Evolutionary conservation across 2,329 filamentous ascomycete species (phyloP), one percentile per base, ranked within the genome.

Genomic region (Ceratocystis lukuohia): DNA sequence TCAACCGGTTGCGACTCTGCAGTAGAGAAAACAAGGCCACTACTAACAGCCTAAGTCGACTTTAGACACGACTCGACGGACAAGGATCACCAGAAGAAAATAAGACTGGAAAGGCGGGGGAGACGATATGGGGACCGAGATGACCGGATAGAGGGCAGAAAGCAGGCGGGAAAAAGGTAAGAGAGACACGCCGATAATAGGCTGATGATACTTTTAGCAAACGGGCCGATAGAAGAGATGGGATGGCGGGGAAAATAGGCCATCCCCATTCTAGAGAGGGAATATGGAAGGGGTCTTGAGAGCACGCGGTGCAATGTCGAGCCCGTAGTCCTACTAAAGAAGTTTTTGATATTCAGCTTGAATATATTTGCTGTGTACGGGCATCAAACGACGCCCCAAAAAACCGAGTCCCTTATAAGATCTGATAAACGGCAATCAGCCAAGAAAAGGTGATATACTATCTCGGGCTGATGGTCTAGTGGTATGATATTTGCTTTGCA

Each of bases 401-500:
- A 33, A 2, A 1, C 6, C 0, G 30, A 2, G 1, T 33, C 30
- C 30, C 30, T 62, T 62, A 62, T 62, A 62, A 33, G 1, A 2
- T 3, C n/a, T 46, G 12, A 59, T 59, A n/a, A 37, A 17, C 15
- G 1, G 5, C 17, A 5, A 28, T 28, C 28, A 28, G 0, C 28
- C 28, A 46, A 33, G 25, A 8, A 46, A 22, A 48, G 10, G 45
- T 46, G 6, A 48, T 46, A 15, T 28, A 62, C 44, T 64, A 22
- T 64, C 62, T 45, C 33, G 67, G 67, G 67, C 64, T 65, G 67
- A 68, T 68, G 67, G 67, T 68, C 67, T 68, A 68, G 67, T 68
- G 67, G 67, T 68, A 68, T 68, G 67, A 68, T 68, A 66, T 68
- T 68, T 66, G 67, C 67, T 68, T 68, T 68, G 67, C 67, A 68